Evolutionary conservation across 768 basidiomycete genomes (phyloP), one percentile per base, ranked within the genome.

Genomic region (Tephrocybe sp.): DNA sequence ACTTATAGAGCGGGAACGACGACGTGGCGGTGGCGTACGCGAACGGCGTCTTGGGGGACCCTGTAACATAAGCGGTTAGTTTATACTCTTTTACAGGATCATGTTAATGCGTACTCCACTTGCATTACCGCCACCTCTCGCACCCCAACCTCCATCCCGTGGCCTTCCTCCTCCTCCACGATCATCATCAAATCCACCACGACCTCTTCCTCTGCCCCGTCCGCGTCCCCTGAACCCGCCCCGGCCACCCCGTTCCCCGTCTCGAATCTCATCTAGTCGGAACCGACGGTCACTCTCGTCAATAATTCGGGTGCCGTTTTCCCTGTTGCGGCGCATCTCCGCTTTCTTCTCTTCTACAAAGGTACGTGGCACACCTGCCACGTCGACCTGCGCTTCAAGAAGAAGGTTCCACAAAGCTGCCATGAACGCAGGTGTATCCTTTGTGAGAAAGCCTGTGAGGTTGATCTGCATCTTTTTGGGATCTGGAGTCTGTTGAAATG

Each of bases 401-500:
- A 99, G 75, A 5, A 98, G 76, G 21, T 77, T 83, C 97, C 97
- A 99, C 0, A 99, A 78, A 1, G 84, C 77, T 5, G 72, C 66
- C 94, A 97, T 97, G 69, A 99, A 99, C 0, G 75, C 66, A 0
- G 89, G 75, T 0, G 97, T 97, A 50, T 91, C 83, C 55, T 86
- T 83, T 3, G 90, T 89, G 50, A 99, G 79, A 67, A 99, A 99
- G 7, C 96, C 96, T 2, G 89, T 90, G 21, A 99, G 70, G 61
- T 87, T 86, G 53, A 98, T 93, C 69, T 98, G 94, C 86, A 98
- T 94, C 71, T 90, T 94, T 66, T 84, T 86, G 4, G 94, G 92
- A 67, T 98, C 96, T 9, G 92, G 91, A 4, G 80, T 83, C 92
- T 95, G 32, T 36, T 43, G 2, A 15, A 6, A 22, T 11, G 7